phyloP scores from a whole-genome alignment of 768 basidiomycete genomes.

The Terana coerulea region DNA sequence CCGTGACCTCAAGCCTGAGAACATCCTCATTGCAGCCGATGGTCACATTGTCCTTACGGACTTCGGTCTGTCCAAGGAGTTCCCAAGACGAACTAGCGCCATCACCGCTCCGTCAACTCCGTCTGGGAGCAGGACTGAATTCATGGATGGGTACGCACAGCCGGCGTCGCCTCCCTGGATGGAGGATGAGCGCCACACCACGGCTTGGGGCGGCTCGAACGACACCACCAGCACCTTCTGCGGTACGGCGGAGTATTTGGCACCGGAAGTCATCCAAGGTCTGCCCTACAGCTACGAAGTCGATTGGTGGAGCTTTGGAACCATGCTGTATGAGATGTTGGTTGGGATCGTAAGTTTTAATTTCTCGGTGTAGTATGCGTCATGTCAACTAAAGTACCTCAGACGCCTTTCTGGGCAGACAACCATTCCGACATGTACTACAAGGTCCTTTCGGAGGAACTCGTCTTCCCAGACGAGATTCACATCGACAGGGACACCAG shows the following conservation, averaged over 20 bases:
- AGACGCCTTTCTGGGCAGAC: slow-evolving; percentile 93
- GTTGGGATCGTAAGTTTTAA: slow-evolving; percentile 78
- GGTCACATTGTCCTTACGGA: slow-evolving; percentile 98
- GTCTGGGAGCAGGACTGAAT: slow-evolving; percentile 30
- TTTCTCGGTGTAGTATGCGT: slow-evolving; percentile 11
- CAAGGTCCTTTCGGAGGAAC: slow-evolving; percentile 84
- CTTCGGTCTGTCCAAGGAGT: slow-evolving; percentile 93
- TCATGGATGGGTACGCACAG: slow-evolving; percentile 5
- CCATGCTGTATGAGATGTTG: slow-evolving; percentile 97
- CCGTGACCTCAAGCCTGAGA: slow-evolving; percentile 95
- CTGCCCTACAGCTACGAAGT: slow-evolving; percentile 89
- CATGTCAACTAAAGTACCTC: slow-evolving; percentile 15
- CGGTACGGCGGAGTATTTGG: slow-evolving; percentile 95
- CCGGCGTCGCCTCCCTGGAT: slow-evolving; percentile 70
- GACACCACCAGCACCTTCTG: slow-evolving; percentile 87
- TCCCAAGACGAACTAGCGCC: slow-evolving; percentile 51
- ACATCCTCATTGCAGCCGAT: slow-evolving; percentile 89
- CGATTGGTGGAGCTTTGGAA: slow-evolving; percentile 98
- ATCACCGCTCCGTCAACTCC: slow-evolving; percentile 58
- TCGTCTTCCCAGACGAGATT: slow-evolving; percentile 85
- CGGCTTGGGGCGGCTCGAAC: slow-evolving; percentile 56
- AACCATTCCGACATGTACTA: slow-evolving; percentile 96
- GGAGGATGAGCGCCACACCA: slow-evolving; percentile 56
- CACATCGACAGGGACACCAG: slow-evolving; percentile 95
- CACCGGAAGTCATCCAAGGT: slow-evolving; percentile 95